A percentile compares a stretch with the other conserved stretches of the same genome.
phyloP scores from a whole-genome alignment of 352 stramenopile genomes.

The Globisporangium apiculatum region DNA sequence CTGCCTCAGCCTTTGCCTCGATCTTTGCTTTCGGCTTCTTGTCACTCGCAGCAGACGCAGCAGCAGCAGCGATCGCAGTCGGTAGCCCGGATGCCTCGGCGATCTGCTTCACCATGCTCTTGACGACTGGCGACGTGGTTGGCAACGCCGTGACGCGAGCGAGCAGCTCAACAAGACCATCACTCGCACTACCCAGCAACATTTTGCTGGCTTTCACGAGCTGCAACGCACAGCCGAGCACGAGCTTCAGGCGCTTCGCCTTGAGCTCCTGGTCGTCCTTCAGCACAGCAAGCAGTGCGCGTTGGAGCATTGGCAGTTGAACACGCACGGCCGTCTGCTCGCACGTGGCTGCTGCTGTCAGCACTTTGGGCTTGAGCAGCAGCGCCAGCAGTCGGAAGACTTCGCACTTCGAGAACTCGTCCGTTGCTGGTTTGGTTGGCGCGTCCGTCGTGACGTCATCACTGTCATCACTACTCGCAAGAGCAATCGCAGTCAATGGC shows the following conservation, averaged over 20 bases:
- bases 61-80: slow-evolving; percentile 9
- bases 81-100: slow-evolving; percentile 18
- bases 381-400: slow-evolving; percentile 67
- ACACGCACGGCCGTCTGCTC: slow-evolving; percentile 30
- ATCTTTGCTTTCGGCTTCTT: slow-evolving; percentile 12
- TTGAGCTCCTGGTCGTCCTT: slow-evolving; percentile 33
- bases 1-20: neutral
- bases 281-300: slow-evolving; percentile 40
- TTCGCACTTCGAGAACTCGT: slow-evolving; percentile 77
- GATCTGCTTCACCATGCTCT: slow-evolving; percentile 68
- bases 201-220: slow-evolving; percentile 57
- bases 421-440: slow-evolving; percentile 17
- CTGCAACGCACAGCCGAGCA: slow-evolving; percentile 56
- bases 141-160: slow-evolving; percentile 21
- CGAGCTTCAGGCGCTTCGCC: slow-evolving; percentile 72
- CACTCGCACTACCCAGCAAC: slow-evolving; percentile 3
- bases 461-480: slow-evolving; percentile 17
- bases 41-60: slow-evolving; percentile 8
- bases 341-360: slow-evolving; percentile 24
- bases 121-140: slow-evolving; percentile 49
- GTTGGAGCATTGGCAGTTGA: slow-evolving; percentile 27
- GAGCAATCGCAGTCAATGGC: slow-evolving; percentile 41
- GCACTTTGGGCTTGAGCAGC: slow-evolving; percentile 45
- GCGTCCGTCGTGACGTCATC: slow-evolving; percentile 13
- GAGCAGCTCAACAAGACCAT: slow-evolving; percentile 26